These are phyloP conservation scores for Acer campestre DNA, from an alignment of 345 rosid genomes.

Conservation along the genomic window DNA sequence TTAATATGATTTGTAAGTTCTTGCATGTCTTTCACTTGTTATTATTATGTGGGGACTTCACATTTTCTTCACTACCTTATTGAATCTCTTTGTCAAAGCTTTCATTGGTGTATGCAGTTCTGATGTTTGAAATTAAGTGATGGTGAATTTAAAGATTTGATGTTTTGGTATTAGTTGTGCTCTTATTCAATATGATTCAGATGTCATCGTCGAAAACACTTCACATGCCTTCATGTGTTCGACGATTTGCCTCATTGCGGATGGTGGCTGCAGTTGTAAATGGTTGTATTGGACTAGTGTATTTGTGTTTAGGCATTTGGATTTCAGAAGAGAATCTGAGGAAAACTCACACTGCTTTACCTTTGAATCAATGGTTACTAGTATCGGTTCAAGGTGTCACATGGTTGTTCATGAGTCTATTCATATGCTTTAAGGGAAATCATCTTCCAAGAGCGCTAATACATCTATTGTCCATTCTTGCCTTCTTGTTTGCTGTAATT, in stretches of 20 bases:
- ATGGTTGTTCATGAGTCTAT: too few species aligned
- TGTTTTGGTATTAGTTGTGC: slow-evolving; percentile 46
- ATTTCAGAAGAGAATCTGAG: slow-evolving; percentile 53
- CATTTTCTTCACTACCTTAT: neutral
- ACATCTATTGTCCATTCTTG: slow-evolving; percentile 50
- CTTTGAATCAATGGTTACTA: slow-evolving; percentile 53
- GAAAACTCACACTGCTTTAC: slow-evolving; percentile 19
- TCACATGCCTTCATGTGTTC: slow-evolving; percentile 25
- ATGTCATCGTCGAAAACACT: slow-evolving; percentile 14
- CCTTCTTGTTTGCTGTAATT: slow-evolving; percentile 51
- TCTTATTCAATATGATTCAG: slow-evolving; percentile 45
- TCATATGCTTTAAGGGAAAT: slow-evolving; percentile 27
- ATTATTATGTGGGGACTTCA: neutral
- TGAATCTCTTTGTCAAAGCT: neutral
- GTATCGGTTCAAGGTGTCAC: slow-evolving; percentile 37
- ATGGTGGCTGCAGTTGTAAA: slow-evolving; percentile 52
- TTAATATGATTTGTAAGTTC: too few species aligned
- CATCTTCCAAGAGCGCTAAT: slow-evolving; percentile 34
- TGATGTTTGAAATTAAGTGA: slow-evolving; percentile 4
- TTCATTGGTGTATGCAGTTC: too few species aligned
- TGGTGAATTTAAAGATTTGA: slow-evolving; percentile 56
- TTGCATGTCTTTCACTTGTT: neutral
- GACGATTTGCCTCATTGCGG: slow-evolving; percentile 40
- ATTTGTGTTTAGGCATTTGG: slow-evolving; percentile 62
- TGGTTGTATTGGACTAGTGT: slow-evolving; percentile 60